phyloP scores from a whole-genome alignment of 2,329 filamentous ascomycete species.

The Trichophyton verrucosum region DNA sequence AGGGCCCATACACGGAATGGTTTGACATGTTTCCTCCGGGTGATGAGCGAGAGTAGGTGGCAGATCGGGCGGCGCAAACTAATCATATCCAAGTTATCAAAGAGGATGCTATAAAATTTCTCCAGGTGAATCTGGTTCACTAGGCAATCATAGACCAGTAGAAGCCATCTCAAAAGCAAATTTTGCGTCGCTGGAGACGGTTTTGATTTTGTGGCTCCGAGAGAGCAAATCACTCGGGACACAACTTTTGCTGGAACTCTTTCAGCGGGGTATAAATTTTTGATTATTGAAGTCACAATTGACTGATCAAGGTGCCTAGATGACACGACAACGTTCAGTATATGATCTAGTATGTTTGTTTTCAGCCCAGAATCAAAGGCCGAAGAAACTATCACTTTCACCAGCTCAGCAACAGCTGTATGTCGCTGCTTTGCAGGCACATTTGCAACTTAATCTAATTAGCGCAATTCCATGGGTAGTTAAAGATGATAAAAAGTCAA shows the following conservation, averaged over 20 bases:
- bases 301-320: constrained; percentile 64
- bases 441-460: constrained; percentile 22
- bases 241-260: constrained; percentile 49
- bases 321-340: constrained; percentile 55
- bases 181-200: constrained; percentile 59
- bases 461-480: not conserved
- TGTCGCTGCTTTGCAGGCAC: constrained; percentile 53
- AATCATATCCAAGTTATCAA: constrained; percentile 70
- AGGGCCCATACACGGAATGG: constrained; percentile 71
- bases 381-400: constrained; percentile 50
- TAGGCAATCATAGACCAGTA: constrained; percentile 60
- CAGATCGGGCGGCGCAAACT: constrained; percentile 59
- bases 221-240: constrained; percentile 54
- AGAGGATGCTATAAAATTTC: constrained; percentile 61
- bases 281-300: constrained; percentile 55
- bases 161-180: constrained; percentile 62
- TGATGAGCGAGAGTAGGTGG: constrained; percentile 66
- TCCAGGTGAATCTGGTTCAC: constrained; percentile 52
- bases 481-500: not conserved
- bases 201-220: constrained; percentile 69
- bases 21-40: constrained; percentile 67
- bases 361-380: constrained; percentile 58
- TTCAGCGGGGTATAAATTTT: constrained; percentile 62
- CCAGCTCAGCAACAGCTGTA: constrained; percentile 48
- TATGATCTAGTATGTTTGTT: constrained; percentile 44